A percentile compares a stretch with the other conserved stretches of the same genome.
phyloP scores from a whole-genome alignment of 208 protist genomes.

The Leishmania tropica region DNA sequence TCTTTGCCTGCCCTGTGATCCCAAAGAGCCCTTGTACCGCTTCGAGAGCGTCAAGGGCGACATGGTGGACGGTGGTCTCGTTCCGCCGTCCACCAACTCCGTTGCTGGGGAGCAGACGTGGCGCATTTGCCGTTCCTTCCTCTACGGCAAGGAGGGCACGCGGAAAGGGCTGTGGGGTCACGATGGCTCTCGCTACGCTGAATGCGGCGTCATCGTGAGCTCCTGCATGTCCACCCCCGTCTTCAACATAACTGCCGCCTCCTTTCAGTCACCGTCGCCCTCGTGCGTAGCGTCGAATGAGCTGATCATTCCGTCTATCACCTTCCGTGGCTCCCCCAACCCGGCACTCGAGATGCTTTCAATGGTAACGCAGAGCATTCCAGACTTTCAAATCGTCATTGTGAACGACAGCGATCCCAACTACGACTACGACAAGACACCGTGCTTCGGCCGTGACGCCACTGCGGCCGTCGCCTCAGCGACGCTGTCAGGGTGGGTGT shows the following conservation, averaged over 20 bases:
- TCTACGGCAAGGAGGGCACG: conserved; percentile 33
- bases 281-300: conserved; percentile 28
- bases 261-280: conserved; percentile 20
- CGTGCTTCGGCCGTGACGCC: conserved; percentile 45
- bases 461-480: neutral
- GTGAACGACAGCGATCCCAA: conserved; percentile 44
- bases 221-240: conserved; percentile 39
- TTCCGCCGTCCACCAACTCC: conserved; percentile 32
- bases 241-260: conserved; percentile 32
- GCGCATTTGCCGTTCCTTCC: conserved; percentile 56
- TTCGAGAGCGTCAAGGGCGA: conserved; percentile 50
- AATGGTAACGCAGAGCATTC: conserved; percentile 38
- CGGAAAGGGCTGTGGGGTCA: conserved; percentile 41
- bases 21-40: conserved; percentile 46
- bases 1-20: conserved; percentile 55
- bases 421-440: conserved; percentile 38
- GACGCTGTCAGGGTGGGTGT: neutral
- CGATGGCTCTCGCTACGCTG: conserved; percentile 36
- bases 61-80: conserved; percentile 43
- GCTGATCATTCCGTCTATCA: conserved; percentile 40
- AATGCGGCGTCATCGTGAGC: conserved; percentile 41
- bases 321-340: conserved; percentile 26
- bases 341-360: conserved; percentile 35
- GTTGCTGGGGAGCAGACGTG: conserved; percentile 47
- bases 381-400: conserved; percentile 51